Evolutionary conservation across 2,329 filamentous ascomycete genomes (phyloP).

Genomic region (Colletotrichum coccodes): DNA sequence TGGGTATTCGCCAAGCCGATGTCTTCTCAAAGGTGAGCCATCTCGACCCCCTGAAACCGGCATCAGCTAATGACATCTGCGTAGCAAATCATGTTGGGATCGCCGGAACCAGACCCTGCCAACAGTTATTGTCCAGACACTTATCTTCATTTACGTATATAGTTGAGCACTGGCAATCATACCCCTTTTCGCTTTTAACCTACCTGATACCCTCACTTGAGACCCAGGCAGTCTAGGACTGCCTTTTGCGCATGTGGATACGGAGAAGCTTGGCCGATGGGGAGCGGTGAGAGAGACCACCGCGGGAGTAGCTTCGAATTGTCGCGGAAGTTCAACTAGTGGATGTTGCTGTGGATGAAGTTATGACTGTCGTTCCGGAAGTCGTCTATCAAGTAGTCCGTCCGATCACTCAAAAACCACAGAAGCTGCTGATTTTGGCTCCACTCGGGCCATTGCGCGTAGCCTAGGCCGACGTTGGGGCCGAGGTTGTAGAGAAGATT

Average conservation of each 20-base stretch:
- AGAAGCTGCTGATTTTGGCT: slow-evolving; percentile 57
- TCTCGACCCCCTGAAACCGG: background rate
- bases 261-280: background rate
- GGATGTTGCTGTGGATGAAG: slow-evolving; percentile 36
- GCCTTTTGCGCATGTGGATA: background rate
- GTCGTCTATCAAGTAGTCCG: slow-evolving; percentile 47
- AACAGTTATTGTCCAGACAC: slow-evolving; percentile 29
- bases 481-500: slow-evolving; percentile 77
- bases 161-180: slow-evolving; percentile 23
- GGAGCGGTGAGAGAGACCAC: background rate
- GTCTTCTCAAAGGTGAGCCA: slow-evolving; percentile 35
- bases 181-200: slow-evolving; percentile 4
- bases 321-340: slow-evolving; percentile 17
- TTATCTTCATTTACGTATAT: slow-evolving; percentile 24
- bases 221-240: background rate
- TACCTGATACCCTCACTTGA: background rate
- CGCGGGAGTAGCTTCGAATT: background rate
- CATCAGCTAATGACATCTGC: background rate
- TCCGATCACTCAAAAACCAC: slow-evolving; percentile 51
- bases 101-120: slow-evolving; percentile 14
- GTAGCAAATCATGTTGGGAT: slow-evolving; percentile 21
- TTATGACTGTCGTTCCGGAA: slow-evolving; percentile 44
- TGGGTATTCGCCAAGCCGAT: slow-evolving; percentile 38
- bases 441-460: slow-evolving; percentile 55
- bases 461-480: slow-evolving; percentile 67